Percentiles rank a stretch among this genome's conserved stretches.
Conservation (phyloP, 805 yeast genomes). For the Saturnispora mendoncae region DNA sequence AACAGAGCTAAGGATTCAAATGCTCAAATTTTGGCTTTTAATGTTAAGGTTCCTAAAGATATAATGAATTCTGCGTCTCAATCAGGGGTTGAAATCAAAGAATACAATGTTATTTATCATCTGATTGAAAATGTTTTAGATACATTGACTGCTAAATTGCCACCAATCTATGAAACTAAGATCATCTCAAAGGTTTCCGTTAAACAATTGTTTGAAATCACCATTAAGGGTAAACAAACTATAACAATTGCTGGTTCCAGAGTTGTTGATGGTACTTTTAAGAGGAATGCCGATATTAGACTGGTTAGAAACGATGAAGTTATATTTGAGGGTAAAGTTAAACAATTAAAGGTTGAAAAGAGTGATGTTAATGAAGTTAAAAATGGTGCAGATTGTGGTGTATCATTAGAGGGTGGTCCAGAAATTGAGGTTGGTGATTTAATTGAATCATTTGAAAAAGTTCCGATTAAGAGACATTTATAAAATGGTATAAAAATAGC, state of each 20-base stretch:
- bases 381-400: conserved; percentile 88
- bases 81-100: conserved; percentile 47
- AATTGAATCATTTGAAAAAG: conserved; percentile 65
- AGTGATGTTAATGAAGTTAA: conserved; percentile 69
- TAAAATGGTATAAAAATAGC: conserved; percentile 18
- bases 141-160: conserved; percentile 48
- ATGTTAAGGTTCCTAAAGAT: conserved; percentile 58
- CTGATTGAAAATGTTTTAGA: conserved; percentile 76
- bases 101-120: conserved; percentile 77
- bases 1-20: conserved; percentile 60
- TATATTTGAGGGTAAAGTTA: conserved; percentile 36
- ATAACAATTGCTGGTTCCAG: conserved; percentile 81
- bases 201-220: conserved; percentile 63
- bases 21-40: conserved; percentile 74
- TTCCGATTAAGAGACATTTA: conserved; percentile 45
- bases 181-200: conserved; percentile 59
- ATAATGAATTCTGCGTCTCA: conserved; percentile 49
- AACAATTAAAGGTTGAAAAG: conserved; percentile 71
- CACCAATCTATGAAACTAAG: conserved; percentile 60
- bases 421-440: conserved; percentile 51
- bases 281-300: conserved; percentile 39
- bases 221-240: conserved; percentile 44
- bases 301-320: conserved; percentile 42
- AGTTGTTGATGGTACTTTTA: conserved; percentile 59
- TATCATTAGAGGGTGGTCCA: conserved; percentile 44